A percentile compares a stretch with the other conserved stretches of the same genome.
These are phyloP conservation scores for Desmodesmus armatus DNA, from an alignment of 139 green algal species.

Conservation along the genomic window DNA sequence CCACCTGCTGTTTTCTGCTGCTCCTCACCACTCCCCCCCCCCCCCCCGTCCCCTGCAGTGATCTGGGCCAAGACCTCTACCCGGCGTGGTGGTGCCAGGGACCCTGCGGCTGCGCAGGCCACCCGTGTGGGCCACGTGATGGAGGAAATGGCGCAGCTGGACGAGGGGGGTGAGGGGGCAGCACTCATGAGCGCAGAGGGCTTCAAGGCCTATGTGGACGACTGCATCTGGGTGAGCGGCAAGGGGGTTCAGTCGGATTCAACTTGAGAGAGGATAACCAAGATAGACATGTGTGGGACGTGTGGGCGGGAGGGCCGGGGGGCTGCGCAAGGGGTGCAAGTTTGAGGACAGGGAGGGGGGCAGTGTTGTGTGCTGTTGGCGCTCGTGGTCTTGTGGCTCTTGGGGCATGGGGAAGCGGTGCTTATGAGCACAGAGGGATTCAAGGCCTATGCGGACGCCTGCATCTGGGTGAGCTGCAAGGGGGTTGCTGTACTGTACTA, in stretches of 20 bases:
- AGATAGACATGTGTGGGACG: too few species aligned
- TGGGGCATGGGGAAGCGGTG: neutral
- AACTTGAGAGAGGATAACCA: too few species aligned
- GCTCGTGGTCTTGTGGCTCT: neutral
- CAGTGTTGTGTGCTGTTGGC: too few species aligned
- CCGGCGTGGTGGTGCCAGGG: slow-evolving; percentile 15
- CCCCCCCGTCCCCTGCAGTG: neutral
- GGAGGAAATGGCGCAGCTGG: neutral
- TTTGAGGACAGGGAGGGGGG: too few species aligned
- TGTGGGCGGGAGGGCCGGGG: too few species aligned
- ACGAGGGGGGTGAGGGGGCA: neutral
- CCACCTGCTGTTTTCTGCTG: neutral
- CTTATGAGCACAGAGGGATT: slow-evolving; percentile 17
- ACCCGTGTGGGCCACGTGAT: neutral
- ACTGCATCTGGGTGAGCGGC: slow-evolving; percentile 29
- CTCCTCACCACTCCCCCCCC: too few species aligned
- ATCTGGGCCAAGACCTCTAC: slow-evolving; percentile 34
- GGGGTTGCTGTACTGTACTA: too few species aligned
- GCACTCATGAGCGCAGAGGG: slow-evolving; percentile 16
- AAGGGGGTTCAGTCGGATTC: too few species aligned
- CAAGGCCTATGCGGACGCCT: slow-evolving; percentile 4
- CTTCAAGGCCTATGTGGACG: slow-evolving; percentile 14
- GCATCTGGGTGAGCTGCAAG: slow-evolving; percentile 35
- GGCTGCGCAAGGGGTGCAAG: too few species aligned
- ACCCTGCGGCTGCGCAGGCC: neutral